Evolutionary conservation across 2,329 filamentous ascomycete species (phyloP), one percentile per base, ranked within the genome.

Genomic region (Xylariales sp.): DNA sequence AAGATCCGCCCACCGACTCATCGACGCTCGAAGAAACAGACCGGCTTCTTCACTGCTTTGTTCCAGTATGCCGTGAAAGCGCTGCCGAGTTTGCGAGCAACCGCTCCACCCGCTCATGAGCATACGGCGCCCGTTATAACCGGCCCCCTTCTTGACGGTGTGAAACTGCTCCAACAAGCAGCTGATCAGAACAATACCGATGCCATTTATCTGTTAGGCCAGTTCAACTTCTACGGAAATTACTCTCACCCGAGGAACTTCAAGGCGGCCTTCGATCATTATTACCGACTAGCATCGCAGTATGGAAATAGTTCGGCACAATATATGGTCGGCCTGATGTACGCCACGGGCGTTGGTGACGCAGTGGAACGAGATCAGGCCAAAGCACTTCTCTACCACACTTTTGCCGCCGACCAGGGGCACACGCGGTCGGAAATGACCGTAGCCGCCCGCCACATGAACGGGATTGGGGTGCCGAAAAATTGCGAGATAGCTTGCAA

Each of bases 151-250:
- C 75, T 82, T 30, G 83, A 85, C 36, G 86, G 86, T 5, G 84
- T 88, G 30, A 80, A 80, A 62, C 79, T 87, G 28, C 82, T 89
- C 23, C 81, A 88, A 68, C 80, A 84, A 64, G 84, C 87, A 0
- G 84, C 85, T 14, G 79, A 80, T 16, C 80, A 84, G 69, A 87
- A 88, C 71, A 89, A 93, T 76, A 87, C 93, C 1, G 94, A 99
- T 78, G 96, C 96, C 5, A 88, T 98, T 53, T 97, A 91, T 76
- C 84, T 97, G 16, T 86, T 99, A 30, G 96, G 93, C 18, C 93
- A 99, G 78, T 91, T 99, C 86, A 97, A 97, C 83, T 98, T 98
- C 80, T 94, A 96, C 75, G 96, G 96, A 78, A 97, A 98, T 80
- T 97, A 91, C 80, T 92, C 93, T 28, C 87, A 97, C 75, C 94